Base-by-base conservation (phyloP, 83 land plant genomes). In the Picea abies region DNA sequence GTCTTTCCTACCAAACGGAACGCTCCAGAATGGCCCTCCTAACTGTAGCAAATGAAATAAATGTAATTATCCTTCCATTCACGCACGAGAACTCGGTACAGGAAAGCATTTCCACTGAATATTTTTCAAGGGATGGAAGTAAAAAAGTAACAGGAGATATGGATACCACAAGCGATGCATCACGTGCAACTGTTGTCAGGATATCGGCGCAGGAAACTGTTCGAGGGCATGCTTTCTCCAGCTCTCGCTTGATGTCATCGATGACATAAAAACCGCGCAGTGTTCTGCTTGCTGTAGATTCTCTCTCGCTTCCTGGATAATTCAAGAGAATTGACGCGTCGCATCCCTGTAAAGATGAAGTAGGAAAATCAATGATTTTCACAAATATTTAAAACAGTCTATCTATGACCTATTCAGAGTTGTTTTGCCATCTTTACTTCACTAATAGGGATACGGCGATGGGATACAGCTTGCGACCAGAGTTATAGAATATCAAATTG, bases 181-280 rank as follows among this genome's bases (percentile, higher is more conserved):
- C 95, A 23, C 93, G 78, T 1, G 91, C 87, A 25, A 88, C 89
- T 15, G 92, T 82, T 0, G 91, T 85, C 58, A 92, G 82, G 8
- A 92, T 88, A 68, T 92, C 94, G 0, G 94, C 90, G 58, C 94
- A 92, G 2, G 93, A 90, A 35, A 92, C 94, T 2, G 85, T 88
- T 49, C 25, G 63, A 26, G 91, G 90, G 81, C 94, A 92, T 20
- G 20, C 16, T 71, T 56, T 82, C 85, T 92, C 93, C 3, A 92
- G 17, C 62, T 37, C 39, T 37, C 39, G 39, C 39, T 37, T 37
- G 39, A 37, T 37, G 39, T 37, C 39, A 37, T 37, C 88, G 4
- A 90, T 88, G 77, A 90, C 85, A 32, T 85, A 62, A 71, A 88
- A 92, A 0, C 94, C 94, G 80, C 89, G 86, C 58, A 92, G 78